Evolutionary conservation across 768 basidiomycete genomes (phyloP).

Genomic region (Suillus spraguei): DNA sequence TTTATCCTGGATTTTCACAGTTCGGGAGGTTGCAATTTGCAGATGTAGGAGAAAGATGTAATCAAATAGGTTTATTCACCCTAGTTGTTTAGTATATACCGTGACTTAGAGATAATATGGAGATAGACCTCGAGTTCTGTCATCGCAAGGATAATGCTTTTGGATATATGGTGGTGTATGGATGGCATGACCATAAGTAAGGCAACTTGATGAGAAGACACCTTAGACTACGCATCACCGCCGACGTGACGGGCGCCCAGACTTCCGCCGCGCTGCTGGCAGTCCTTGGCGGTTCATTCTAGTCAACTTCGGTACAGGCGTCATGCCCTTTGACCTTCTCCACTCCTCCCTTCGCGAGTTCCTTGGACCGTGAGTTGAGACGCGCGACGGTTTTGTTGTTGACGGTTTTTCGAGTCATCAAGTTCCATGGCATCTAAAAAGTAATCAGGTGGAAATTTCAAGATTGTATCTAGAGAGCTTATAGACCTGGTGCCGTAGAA

Average conservation of each 20-base stretch:
- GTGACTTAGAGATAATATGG: not conserved
- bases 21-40: not conserved
- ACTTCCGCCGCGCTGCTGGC: slow-evolving; percentile 59
- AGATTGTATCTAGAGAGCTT: slow-evolving; percentile 22
- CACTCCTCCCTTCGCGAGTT: slow-evolving; percentile 79
- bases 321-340: slow-evolving; percentile 78
- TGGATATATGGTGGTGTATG: slow-evolving; percentile 6
- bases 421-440: slow-evolving; percentile 54
- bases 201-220: not conserved
- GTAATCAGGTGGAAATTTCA: not conserved
- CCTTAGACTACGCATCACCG: slow-evolving; percentile 42
- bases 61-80: not conserved
- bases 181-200: slow-evolving; percentile 1
- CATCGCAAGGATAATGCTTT: not conserved
- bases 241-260: slow-evolving; percentile 72
- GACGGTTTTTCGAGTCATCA: slow-evolving; percentile 40
- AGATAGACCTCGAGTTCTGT: not conserved
- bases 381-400: slow-evolving; percentile 34
- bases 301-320: slow-evolving; percentile 47
- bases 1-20: not conserved
- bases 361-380: slow-evolving; percentile 86
- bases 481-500: slow-evolving; percentile 13
- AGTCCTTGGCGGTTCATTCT: slow-evolving; percentile 72
- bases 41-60: not conserved
- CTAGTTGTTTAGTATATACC: not conserved